Conservation (phyloP, 768 basidiomycete species). For the Scleroderma citrinum region DNA sequence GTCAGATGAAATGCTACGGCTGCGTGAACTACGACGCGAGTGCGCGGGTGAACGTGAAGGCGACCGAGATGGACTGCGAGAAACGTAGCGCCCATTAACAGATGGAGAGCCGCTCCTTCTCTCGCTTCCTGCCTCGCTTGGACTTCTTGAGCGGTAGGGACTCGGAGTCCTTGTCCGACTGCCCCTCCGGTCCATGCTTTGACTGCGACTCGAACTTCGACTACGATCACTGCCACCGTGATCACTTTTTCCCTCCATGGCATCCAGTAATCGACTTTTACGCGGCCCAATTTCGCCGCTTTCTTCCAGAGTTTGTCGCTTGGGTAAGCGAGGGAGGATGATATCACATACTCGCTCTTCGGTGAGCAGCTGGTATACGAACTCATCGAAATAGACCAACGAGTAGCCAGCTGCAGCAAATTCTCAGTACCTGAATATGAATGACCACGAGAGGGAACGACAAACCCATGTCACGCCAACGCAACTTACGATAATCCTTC, state of each 20-base stretch:
- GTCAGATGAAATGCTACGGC: constrained; percentile 54
- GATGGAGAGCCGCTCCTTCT: constrained; percentile 32
- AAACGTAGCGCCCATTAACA: constrained; percentile 52
- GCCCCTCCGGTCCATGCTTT: constrained; percentile 11
- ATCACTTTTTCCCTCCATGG: constrained; percentile 72
- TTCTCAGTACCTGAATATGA: not conserved
- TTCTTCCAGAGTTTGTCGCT: constrained; percentile 85
- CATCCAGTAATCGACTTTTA: constrained; percentile 81
- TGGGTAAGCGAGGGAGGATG: constrained; percentile 85
- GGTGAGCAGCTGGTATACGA: constrained; percentile 72
- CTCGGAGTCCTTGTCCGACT: constrained; percentile 23
- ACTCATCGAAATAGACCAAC: constrained; percentile 89
- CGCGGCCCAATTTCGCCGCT: constrained; percentile 83
- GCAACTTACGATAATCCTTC: constrained; percentile 89
- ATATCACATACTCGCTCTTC: constrained; percentile 96
- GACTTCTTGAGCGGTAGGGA: constrained; percentile 19
- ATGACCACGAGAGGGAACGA: constrained; percentile 2
- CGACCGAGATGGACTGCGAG: constrained; percentile 58
- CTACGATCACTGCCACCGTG: constrained; percentile 37
- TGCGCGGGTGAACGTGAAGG: constrained; percentile 32
- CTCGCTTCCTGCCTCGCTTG: constrained; percentile 10
- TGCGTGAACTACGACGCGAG: constrained; percentile 38
- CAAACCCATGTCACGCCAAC: constrained; percentile 74
- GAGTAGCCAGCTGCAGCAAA: constrained; percentile 66
- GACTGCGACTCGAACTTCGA: constrained; percentile 27